phyloP scores from a whole-genome alignment of 2,329 filamentous ascomycete genomes.

The Aureobasidium zeae region DNA sequence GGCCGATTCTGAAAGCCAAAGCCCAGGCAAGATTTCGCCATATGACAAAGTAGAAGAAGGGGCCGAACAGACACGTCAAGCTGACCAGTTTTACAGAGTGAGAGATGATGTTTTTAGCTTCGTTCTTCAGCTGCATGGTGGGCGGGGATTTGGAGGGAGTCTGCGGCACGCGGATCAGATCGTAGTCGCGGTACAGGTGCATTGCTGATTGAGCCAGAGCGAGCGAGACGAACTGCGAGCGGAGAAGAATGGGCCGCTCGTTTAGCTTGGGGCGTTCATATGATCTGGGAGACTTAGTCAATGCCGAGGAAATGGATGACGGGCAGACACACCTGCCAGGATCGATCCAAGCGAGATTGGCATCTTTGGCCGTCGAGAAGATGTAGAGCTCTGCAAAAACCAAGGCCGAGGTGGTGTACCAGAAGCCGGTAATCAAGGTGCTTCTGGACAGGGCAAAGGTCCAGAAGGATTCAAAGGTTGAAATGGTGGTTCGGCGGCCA shows the following conservation, averaged over 20 bases:
- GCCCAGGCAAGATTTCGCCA: conserved; percentile 59
- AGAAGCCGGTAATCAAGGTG: conserved; percentile 60
- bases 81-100: conserved; percentile 8
- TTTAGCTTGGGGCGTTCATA: conserved; percentile 69
- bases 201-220: conserved; percentile 58
- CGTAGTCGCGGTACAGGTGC: conserved; percentile 66
- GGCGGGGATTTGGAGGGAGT: neutral
- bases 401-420: conserved; percentile 69
- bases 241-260: conserved; percentile 75
- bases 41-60: conserved; percentile 51
- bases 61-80: conserved; percentile 21
- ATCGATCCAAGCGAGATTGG: conserved; percentile 64
- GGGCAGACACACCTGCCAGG: conserved; percentile 48
- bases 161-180: conserved; percentile 49
- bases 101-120: neutral
- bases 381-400: conserved; percentile 75
- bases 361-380: conserved; percentile 52
- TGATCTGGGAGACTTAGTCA: conserved; percentile 25
- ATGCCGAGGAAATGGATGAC: neutral
- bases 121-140: neutral
- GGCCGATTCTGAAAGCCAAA: conserved; percentile 60
- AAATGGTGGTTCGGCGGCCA: conserved; percentile 54
- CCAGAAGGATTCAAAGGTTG: conserved; percentile 55
- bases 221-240: conserved; percentile 58
- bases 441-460: conserved; percentile 49